Percentiles rank a stretch among this genome's conserved stretches.
phyloP scores from a whole-genome alignment of 257 asterid genomes.

The Catharanthus roseus region DNA sequence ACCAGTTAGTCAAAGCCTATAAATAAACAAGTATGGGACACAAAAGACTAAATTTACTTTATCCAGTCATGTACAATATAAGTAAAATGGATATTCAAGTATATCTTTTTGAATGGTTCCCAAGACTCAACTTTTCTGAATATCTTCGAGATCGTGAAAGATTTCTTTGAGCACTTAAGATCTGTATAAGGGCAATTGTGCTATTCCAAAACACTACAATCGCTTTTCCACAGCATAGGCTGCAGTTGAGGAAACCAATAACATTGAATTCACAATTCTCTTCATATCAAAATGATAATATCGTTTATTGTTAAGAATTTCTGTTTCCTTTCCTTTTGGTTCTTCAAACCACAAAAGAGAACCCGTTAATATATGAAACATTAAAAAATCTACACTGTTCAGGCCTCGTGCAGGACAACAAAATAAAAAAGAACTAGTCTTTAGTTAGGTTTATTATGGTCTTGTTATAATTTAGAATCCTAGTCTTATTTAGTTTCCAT shows the following conservation, averaged over 20 bases:
- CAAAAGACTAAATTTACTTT: neutral
- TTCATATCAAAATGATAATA: neutral
- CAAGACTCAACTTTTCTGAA: too few species aligned
- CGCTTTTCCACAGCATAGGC: neutral
- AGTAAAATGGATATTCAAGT: neutral
- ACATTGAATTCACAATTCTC: neutral
- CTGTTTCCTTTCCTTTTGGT: neutral
- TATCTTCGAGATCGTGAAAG: neutral
- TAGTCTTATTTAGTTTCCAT: too few species aligned
- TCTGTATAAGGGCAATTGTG: neutral
- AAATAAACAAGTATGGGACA: neutral
- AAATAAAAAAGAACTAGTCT: too few species aligned
- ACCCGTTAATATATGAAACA: neutral
- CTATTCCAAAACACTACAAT: neutral
- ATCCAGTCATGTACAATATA: neutral
- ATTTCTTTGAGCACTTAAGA: neutral
- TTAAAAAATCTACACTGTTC: neutral
- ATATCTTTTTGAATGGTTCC: neutral
- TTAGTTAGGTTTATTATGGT: too few species aligned
- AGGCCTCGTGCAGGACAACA: too few species aligned
- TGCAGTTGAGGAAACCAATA: neutral
- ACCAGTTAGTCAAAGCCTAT: neutral
- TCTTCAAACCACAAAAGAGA: neutral
- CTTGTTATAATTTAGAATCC: too few species aligned
- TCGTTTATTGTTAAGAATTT: neutral